Base-by-base conservation (phyloP, 257 asterid genomes). In the Fraxinus cuspidata region DNA sequence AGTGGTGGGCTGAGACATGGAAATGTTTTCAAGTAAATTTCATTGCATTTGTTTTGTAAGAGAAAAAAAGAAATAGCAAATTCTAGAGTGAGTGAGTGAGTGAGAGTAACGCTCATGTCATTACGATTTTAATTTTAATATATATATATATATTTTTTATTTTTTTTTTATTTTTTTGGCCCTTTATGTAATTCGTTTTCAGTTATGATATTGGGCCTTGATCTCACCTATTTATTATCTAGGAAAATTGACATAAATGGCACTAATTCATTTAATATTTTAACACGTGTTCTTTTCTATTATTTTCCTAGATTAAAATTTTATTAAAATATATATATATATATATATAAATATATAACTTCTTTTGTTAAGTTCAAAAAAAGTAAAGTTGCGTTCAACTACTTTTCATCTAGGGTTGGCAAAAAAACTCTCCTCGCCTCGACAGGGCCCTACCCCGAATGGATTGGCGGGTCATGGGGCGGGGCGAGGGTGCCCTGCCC, bases 1-100 rank as follows among this genome's bases (percentile, higher is more conserved):
- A 86, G 70, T 53, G 78, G 78, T 74, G 78, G 87, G 88, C 29
- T 86, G 87, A 84, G 96, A 92, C 97, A 92, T 90, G 89, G 80
- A 86, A 73, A 82, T 66, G 81, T 25, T 23, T 58, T 60, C 3
- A 60, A 25, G 68, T 0, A 23, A 60, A 25, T 10, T 23, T 60
- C 68, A 56, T 25, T 10, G 68, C 12, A 25, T 60, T 8, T 60
- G 68, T 60, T 60, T 25, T 60, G 68, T 23, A 42, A 58, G 58
- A 68, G n/a, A 25, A 27, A 60, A n/a, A 21, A 19, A 49, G 21
- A 60, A 5, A 60, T 60, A 9, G 31, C 67, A 23, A 60, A 60
- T 8, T 60, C 5, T 60, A 23, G 67, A 60, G 67, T 21, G 67
- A 8, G 32, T 1, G 67, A 60, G 67, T 21, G 67, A 8, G 32